Percentiles rank a stretch among this genome's conserved stretches.
phyloP scores from a whole-genome alignment of 345 rosid species.

The Draba incana region DNA sequence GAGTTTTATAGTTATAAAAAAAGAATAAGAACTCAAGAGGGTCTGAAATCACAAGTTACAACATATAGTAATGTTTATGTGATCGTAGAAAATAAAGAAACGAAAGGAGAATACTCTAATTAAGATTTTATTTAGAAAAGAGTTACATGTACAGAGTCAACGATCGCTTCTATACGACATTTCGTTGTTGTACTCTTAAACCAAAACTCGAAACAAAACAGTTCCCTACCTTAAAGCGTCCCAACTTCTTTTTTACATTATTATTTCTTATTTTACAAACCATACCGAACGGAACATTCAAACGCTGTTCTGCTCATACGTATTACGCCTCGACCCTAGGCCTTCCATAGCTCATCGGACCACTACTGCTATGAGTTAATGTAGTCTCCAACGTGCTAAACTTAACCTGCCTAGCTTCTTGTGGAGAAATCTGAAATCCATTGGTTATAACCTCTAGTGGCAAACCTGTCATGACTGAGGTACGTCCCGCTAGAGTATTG shows the following conservation, averaged over 20 bases:
- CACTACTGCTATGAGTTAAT: slow-evolving; percentile 30
- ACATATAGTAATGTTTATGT: not conserved
- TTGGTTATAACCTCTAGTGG: slow-evolving; percentile 37
- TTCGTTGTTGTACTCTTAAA: slow-evolving; percentile 25
- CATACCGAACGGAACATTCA: slow-evolving; percentile 14
- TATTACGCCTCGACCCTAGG: slow-evolving; percentile 23
- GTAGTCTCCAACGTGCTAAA: slow-evolving; percentile 39
- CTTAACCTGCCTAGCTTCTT: slow-evolving; percentile 38
- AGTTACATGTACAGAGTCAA: slow-evolving; percentile 21
- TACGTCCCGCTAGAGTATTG: slow-evolving; percentile 41
- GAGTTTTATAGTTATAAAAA: too few species aligned
- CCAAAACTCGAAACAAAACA: slow-evolving; percentile 29
- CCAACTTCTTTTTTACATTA: slow-evolving; percentile 28
- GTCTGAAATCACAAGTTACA: not conserved
- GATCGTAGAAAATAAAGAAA: not conserved
- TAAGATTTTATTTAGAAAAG: not conserved
- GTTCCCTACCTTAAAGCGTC: slow-evolving; percentile 18
- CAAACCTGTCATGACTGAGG: slow-evolving; percentile 35
- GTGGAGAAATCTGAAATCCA: slow-evolving; percentile 30
- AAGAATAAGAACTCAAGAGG: too few species aligned
- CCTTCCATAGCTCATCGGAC: slow-evolving; percentile 30
- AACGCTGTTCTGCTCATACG: slow-evolving; percentile 9
- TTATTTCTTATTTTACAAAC: slow-evolving; percentile 22
- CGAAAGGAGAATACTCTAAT: too few species aligned
- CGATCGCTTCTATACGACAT: slow-evolving; percentile 17